Conservation (phyloP, 1,139 yeast genomes). For the Candida smagusa region DNA sequence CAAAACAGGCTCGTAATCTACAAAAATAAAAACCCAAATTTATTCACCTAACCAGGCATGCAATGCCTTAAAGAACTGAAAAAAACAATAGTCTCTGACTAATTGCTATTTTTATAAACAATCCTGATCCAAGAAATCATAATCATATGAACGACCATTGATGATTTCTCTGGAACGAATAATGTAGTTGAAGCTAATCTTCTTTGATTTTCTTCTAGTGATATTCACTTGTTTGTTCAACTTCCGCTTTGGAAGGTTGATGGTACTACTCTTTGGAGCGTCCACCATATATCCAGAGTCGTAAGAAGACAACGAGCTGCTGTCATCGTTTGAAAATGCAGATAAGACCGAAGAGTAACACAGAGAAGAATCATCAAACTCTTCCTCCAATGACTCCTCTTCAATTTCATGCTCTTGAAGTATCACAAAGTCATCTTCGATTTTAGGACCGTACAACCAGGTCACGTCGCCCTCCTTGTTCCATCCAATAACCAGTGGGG, state of each 20-base stretch:
- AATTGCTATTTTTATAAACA: slow-evolving; percentile 12
- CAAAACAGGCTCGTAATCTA: too few species aligned
- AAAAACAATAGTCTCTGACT: too few species aligned
- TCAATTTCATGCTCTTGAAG: slow-evolving; percentile 1
- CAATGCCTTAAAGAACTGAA: too few species aligned
- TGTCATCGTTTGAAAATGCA: slow-evolving; percentile 6
- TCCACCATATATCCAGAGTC: slow-evolving; percentile 16
- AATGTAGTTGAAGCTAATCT: slow-evolving; percentile 40
- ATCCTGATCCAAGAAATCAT: slow-evolving; percentile 39
- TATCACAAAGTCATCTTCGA: slow-evolving; percentile 12
- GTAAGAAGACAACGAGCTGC: slow-evolving; percentile 12
- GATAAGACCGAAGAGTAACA: slow-evolving; percentile 6
- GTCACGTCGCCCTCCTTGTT: slow-evolving; percentile 42
- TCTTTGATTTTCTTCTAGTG: slow-evolving; percentile 14
- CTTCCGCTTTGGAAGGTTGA: background rate
- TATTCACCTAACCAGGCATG: too few species aligned
- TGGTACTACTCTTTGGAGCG: slow-evolving; percentile 5
- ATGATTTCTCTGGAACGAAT: slow-evolving; percentile 42
- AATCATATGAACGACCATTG: slow-evolving; percentile 42
- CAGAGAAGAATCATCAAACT: slow-evolving; percentile 7
- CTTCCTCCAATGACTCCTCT: slow-evolving; percentile 1
- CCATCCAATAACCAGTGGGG: slow-evolving; percentile 43
- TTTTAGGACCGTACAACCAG: slow-evolving; percentile 47
- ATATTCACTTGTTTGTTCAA: slow-evolving; percentile 3
- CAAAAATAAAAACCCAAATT: too few species aligned